Conservation (phyloP, 768 basidiomycete genomes). For the Kockovaella imperatae region DNA sequence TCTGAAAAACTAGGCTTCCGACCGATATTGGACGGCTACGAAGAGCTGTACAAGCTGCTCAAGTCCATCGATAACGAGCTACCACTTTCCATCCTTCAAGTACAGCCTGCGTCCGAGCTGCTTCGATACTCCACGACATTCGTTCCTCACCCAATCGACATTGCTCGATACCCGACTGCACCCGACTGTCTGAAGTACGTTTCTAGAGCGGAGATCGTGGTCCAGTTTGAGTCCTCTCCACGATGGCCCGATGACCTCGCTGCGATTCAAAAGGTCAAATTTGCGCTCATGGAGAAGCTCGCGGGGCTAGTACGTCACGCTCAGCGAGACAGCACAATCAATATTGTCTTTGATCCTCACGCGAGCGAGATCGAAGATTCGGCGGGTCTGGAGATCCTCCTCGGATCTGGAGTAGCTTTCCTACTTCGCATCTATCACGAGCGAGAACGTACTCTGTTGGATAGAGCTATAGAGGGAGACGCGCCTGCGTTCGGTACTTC, state of each 20-base stretch:
- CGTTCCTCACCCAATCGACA: conserved; percentile 65
- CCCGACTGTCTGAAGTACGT: conserved; percentile 57
- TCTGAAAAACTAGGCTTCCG: conserved; percentile 46
- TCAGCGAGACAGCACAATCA: conserved; percentile 52
- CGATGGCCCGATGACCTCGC: conserved; percentile 91
- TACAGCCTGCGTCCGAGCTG: conserved; percentile 64
- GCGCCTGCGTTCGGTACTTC: conserved; percentile 22
- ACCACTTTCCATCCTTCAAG: conserved; percentile 67
- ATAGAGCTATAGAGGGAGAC: conserved; percentile 54
- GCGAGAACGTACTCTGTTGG: conserved; percentile 69
- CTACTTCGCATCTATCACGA: conserved; percentile 75
- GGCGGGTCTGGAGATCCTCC: conserved; percentile 65
- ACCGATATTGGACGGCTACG: conserved; percentile 66
- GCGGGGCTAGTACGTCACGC: conserved; percentile 60
- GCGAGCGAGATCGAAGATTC: conserved; percentile 60
- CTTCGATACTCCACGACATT: conserved; percentile 77
- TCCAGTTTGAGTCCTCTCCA: conserved; percentile 87
- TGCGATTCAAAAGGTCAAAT: conserved; percentile 87
- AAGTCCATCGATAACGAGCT: conserved; percentile 63
- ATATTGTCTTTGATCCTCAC: conserved; percentile 54
- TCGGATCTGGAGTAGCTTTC: conserved; percentile 80
- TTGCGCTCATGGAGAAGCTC: conserved; percentile 80
- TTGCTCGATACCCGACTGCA: conserved; percentile 47
- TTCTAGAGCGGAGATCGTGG: conserved; percentile 61
- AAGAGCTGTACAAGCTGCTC: conserved; percentile 63